phyloP scores from a whole-genome alignment of 352 stramenopile genomes.

The Phytophthora pluvialis region DNA sequence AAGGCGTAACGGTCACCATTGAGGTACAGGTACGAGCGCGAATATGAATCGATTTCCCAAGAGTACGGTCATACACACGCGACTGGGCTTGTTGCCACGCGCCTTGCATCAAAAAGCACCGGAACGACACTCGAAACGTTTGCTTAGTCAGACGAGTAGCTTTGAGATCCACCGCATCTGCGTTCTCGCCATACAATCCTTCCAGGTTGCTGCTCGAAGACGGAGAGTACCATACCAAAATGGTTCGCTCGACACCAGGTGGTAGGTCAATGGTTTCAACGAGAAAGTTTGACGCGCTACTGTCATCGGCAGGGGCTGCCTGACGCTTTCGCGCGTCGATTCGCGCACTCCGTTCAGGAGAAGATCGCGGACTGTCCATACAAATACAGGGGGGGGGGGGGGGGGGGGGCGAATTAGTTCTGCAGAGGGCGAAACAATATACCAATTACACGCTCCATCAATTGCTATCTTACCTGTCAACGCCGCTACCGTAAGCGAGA shows the following conservation, averaged over 20 bases:
- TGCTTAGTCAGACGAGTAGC: constrained; percentile 83
- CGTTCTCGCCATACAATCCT: constrained; percentile 41
- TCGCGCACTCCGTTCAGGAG: constrained; percentile 67
- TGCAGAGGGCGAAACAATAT: constrained; percentile 7
- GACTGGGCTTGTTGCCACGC: constrained; percentile 88
- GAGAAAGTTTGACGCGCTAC: constrained; percentile 83
- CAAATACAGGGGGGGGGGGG: neutral
- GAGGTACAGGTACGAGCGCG: constrained; percentile 88
- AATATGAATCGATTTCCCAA: constrained; percentile 89
- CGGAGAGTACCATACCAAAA: constrained; percentile 89
- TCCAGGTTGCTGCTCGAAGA: constrained; percentile 50
- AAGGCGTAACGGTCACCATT: constrained; percentile 85
- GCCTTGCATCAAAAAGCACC: constrained; percentile 87
- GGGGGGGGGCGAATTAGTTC: neutral
- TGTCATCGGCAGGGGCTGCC: constrained; percentile 56
- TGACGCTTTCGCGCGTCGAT: constrained; percentile 55
- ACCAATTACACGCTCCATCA: neutral
- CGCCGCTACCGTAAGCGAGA: constrained; percentile 73
- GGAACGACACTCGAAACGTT: constrained; percentile 88
- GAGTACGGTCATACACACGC: constrained; percentile 83
- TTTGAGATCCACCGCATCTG: constrained; percentile 82
- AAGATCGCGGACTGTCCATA: constrained; percentile 74
- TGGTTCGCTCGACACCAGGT: constrained; percentile 87
- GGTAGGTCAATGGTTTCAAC: constrained; percentile 89
- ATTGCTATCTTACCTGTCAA: constrained; percentile 65